phyloP scores from a whole-genome alignment of 208 protist genomes.

The Zelonia costaricensis region DNA sequence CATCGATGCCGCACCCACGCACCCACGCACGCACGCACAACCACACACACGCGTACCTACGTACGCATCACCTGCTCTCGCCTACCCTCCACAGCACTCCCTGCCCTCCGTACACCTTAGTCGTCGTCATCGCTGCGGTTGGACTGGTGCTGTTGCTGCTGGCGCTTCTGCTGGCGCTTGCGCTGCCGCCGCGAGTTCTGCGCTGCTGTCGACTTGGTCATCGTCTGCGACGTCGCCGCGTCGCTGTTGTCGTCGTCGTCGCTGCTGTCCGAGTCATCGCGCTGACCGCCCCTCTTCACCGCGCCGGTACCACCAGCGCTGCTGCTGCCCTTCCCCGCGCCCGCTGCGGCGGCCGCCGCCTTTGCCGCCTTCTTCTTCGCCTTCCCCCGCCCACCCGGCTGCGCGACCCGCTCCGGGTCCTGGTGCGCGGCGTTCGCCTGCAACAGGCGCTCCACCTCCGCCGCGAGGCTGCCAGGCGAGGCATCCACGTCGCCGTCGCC shows the following conservation, averaged over 20 bases:
- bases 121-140: not conserved
- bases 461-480: slow-evolving; percentile 1
- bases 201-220: not conserved
- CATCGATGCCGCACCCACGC: too few relatives aligned
- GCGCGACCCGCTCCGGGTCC: not conserved
- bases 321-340: not conserved
- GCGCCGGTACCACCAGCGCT: not conserved
- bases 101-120: not conserved
- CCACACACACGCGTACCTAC: not conserved
- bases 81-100: not conserved
- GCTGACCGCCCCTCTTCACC: not conserved
- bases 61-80: not conserved
- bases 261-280: not conserved
- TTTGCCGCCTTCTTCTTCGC: not conserved
- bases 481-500: not conserved
- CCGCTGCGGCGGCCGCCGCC: not conserved
- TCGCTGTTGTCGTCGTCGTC: slow-evolving; percentile 6
- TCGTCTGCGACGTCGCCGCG: not conserved
- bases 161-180: slow-evolving; percentile 35
- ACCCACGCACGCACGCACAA: not conserved
- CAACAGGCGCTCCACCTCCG: slow-evolving; percentile 16
- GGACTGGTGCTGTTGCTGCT: slow-evolving; percentile 23
- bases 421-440: slow-evolving; percentile 4
- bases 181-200: slow-evolving; percentile 30
- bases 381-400: not conserved